Conservation (phyloP, 2,329 filamentous ascomycete genomes). For the Corinectria fuckeliana region DNA sequence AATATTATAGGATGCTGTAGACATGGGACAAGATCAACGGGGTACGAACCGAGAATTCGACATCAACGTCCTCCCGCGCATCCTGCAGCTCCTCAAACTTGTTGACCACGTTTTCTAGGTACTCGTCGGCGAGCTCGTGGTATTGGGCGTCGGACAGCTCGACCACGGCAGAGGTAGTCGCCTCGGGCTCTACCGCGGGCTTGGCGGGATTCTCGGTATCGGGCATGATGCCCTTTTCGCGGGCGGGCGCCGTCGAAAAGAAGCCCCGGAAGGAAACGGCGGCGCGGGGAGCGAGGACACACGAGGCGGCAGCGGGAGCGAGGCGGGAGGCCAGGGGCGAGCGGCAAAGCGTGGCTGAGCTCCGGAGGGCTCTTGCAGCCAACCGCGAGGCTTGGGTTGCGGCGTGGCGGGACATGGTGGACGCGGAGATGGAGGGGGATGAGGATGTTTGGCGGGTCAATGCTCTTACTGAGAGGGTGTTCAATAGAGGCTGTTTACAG, state of each 20-base stretch:
- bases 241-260: conserved; percentile 41
- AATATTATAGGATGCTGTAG: not conserved
- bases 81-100: conserved; percentile 80
- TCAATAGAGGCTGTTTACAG: not conserved
- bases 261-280: conserved; percentile 31
- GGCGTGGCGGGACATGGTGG: conserved; percentile 42
- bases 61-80: conserved; percentile 75
- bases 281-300: conserved; percentile 1
- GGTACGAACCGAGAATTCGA: conserved; percentile 81
- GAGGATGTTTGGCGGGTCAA: not conserved
- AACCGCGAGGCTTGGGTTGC: conserved; percentile 48
- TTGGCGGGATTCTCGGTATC: conserved; percentile 61
- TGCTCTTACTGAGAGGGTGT: not conserved
- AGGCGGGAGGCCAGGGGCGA: conserved; percentile 31
- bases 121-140: conserved; percentile 77
- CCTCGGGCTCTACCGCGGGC: conserved; percentile 46
- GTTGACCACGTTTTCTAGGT: conserved; percentile 64
- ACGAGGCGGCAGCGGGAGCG: conserved; percentile 15
- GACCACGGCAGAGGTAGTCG: conserved; percentile 55
- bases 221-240: conserved; percentile 63
- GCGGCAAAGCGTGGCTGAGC: conserved; percentile 29
- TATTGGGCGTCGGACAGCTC: conserved; percentile 75
- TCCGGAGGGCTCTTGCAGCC: conserved; percentile 44
- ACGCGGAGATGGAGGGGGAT: not conserved
- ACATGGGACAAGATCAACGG: not conserved